Evolutionary conservation across 108 stramenopile genomes (phyloP).

Genomic region (Skeletonema marinoi): DNA sequence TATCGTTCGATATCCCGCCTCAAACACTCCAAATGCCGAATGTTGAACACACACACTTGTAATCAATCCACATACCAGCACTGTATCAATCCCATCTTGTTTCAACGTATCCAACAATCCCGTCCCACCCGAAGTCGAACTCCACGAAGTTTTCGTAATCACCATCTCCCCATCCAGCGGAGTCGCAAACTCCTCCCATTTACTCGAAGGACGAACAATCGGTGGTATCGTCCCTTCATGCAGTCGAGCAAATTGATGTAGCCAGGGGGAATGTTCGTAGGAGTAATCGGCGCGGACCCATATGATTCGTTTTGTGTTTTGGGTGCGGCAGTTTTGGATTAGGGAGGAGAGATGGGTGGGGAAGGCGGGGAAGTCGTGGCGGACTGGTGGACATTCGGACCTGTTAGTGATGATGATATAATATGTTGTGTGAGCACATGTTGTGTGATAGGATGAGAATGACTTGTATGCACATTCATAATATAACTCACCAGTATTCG

Average conservation of each 20-base stretch:
- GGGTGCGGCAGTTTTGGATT: slow-evolving; percentile 45
- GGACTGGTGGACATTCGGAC: slow-evolving; percentile 59
- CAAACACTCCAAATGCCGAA: slow-evolving; percentile 70
- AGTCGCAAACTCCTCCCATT: slow-evolving; percentile 69
- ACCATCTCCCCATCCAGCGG: slow-evolving; percentile 54
- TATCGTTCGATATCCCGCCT: slow-evolving; percentile 65
- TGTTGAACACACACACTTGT: slow-evolving; percentile 77
- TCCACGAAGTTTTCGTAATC: slow-evolving; percentile 63
- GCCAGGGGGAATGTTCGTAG: slow-evolving; percentile 60
- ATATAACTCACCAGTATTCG: neutral
- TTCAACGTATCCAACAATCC: slow-evolving; percentile 42
- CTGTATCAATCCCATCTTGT: slow-evolving; percentile 54
- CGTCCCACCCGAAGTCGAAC: slow-evolving; percentile 43
- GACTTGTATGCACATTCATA: too few species aligned
- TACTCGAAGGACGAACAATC: neutral
- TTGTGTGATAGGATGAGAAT: too few species aligned
- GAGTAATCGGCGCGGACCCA: slow-evolving; percentile 71
- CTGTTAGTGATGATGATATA: slow-evolving; percentile 38
- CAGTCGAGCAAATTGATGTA: slow-evolving; percentile 62
- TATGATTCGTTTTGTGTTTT: slow-evolving; percentile 47
- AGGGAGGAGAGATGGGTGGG: slow-evolving; percentile 33
- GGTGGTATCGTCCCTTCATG: slow-evolving; percentile 29
- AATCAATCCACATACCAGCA: slow-evolving; percentile 69
- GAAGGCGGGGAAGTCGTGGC: slow-evolving; percentile 65
- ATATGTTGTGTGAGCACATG: too few species aligned